Evolutionary conservation across 2,329 filamentous ascomycete species (phyloP), one percentile per base, ranked within the genome.

Genomic region (Alternaria triticimaculans): DNA sequence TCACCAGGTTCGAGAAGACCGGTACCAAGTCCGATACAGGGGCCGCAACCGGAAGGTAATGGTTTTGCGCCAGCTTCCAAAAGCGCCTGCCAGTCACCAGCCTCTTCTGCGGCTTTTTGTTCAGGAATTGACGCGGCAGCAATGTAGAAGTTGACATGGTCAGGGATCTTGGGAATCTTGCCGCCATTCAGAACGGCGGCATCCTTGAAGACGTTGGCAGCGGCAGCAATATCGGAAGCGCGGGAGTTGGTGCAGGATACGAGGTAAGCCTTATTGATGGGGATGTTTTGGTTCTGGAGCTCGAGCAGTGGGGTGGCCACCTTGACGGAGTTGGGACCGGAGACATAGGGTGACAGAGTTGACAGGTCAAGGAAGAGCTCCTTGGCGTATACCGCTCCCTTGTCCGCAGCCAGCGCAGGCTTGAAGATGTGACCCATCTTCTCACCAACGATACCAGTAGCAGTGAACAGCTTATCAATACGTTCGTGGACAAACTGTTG

Each of bases 321-420:
- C 80, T 97, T 97, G 74, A 97, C 93, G 0, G 92, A 94, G 81
- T 97, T 97, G 1, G 95, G 95, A 0, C 95, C 94, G 0, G 94
- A 86, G 10, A 97, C 89, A 60, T 92, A 94, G 0, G 94, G 94
- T 0, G 92, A 91, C 0, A 97, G 86, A 0, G 93, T 94, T 0
- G 91, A 92, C 1, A 97, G 86, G 77, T 97, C 88, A 7, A 97
- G 83, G 77, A 92, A 94, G 0, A 97, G 85, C 44, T 90, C 83
- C 81, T 98, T 97, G 58, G 93, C 91, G 70, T 97, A 98, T 6
- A 83, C 84, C 1, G 94, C 94, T 9, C 89, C 92, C 14, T 87
- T 87, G 75, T 97, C 94, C 3, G 94, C 92, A 1, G 76, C 80
- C 3, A 94, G 76, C 0, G 85, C 88, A 72, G 92, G 89, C 49